Percentiles rank a stretch among this genome's conserved stretches.
Conservation (phyloP, 306 rosid genomes). For the Prosopis cineraria region DNA sequence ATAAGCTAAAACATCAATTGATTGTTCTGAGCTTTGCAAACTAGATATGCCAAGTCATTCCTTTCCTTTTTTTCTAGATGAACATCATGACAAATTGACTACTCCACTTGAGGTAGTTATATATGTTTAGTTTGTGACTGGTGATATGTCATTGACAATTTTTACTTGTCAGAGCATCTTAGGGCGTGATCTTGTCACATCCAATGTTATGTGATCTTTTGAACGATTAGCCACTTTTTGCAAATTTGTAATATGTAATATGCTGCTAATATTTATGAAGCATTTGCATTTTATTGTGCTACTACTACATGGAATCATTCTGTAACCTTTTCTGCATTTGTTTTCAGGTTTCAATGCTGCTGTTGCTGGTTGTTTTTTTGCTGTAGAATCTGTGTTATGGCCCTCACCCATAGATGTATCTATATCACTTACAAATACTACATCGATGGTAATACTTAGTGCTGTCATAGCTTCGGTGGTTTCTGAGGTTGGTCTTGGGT, state of each 20-base stretch:
- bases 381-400: slow-evolving; percentile 89
- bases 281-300: background rate
- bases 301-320: background rate
- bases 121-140: background rate
- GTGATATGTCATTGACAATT: background rate
- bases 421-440: slow-evolving; percentile 69
- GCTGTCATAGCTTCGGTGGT: slow-evolving; percentile 89
- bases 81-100: background rate
- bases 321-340: slow-evolving; percentile 14
- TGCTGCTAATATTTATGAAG: background rate
- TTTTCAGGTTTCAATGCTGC: slow-evolving; percentile 90
- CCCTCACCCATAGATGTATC: slow-evolving; percentile 73
- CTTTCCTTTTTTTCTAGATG: background rate
- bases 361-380: slow-evolving; percentile 91
- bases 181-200: background rate
- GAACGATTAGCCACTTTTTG: background rate
- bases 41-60: background rate
- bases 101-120: background rate
- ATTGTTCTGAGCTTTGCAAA: background rate
- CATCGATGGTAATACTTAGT: slow-evolving; percentile 93
- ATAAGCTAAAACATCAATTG: background rate
- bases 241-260: background rate
- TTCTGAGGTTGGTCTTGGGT: slow-evolving; percentile 83
- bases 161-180: background rate
- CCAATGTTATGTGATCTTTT: background rate